Conservation (phyloP, 495 filamentous ascomycete genomes). For the Penicillium ucsense region DNA sequence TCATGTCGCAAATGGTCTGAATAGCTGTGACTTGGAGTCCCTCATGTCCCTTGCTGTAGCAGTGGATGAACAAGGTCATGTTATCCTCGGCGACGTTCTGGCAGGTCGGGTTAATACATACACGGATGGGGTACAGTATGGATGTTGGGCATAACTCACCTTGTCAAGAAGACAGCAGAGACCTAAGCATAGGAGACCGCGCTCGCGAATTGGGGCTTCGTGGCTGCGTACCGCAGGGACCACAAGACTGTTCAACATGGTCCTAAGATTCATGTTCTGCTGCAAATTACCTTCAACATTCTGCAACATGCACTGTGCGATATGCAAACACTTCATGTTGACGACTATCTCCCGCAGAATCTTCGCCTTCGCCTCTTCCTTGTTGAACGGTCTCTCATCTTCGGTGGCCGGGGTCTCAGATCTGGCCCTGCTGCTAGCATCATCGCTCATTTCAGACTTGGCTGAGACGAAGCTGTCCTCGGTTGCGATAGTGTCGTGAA, state of each 20-base stretch:
- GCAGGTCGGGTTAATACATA: slow-evolving; percentile 4
- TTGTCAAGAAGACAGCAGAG: slow-evolving; percentile 86
- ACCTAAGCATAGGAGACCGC: slow-evolving; percentile 80
- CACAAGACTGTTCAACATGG: slow-evolving; percentile 93
- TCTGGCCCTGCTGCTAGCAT: slow-evolving; percentile 33
- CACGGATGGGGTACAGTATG: not conserved
- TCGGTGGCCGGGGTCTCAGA: slow-evolving; percentile 38
- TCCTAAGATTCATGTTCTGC: slow-evolving; percentile 75
- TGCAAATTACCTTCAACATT: slow-evolving; percentile 80
- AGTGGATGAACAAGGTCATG: slow-evolving; percentile 87
- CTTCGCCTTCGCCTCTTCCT: slow-evolving; percentile 70
- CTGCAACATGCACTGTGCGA: slow-evolving; percentile 93
- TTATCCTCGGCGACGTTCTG: slow-evolving; percentile 85
- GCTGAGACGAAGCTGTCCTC: slow-evolving; percentile 92
- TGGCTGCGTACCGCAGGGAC: slow-evolving; percentile 89
- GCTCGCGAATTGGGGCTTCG: slow-evolving; percentile 85
- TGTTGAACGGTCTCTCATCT: slow-evolving; percentile 41
- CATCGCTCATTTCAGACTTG: slow-evolving; percentile 67
- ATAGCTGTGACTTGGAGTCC: slow-evolving; percentile 80
- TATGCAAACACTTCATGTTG: slow-evolving; percentile 96
- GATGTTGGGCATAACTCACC: slow-evolving; percentile 26
- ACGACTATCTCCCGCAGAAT: slow-evolving; percentile 83
- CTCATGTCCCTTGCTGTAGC: slow-evolving; percentile 86
- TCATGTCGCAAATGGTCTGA: slow-evolving; percentile 88
- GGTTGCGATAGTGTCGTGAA: slow-evolving; percentile 76